Conservation (phyloP, 176 grass and related monocot species). For the Coix lacrymajobi region DNA sequence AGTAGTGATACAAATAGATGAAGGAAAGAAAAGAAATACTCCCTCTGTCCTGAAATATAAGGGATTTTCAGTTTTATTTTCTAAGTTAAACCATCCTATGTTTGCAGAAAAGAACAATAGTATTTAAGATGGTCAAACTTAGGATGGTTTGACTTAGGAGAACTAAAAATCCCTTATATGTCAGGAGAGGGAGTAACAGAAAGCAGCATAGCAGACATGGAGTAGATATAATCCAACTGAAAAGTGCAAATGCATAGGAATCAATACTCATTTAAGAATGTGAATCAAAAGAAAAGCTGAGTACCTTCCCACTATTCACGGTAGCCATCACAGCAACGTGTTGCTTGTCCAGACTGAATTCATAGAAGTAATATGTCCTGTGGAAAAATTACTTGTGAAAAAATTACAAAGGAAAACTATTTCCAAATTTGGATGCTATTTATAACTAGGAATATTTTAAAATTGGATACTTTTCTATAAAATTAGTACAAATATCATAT, state of each 20-base stretch:
- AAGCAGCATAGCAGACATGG: background rate
- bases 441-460: background rate
- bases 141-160: background rate
- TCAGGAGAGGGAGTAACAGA: background rate
- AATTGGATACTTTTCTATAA: background rate
- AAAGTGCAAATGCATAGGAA: constrained; percentile 3
- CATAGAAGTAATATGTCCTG: constrained; percentile 95
- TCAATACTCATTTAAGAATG: background rate
- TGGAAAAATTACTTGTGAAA: constrained; percentile 6
- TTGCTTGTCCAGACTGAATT: constrained; percentile 69
- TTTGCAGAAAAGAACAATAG: background rate
- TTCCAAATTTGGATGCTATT: background rate
- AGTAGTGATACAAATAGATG: background rate
- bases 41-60: background rate
- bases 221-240: background rate
- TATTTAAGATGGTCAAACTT: background rate
- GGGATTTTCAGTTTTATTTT: background rate
- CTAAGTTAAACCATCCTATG: background rate
- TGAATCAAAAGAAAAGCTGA: background rate
- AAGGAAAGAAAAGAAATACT: background rate
- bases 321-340: constrained; percentile 79
- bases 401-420: constrained; percentile 17
- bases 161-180: background rate
- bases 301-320: constrained; percentile 86
- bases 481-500: constrained; percentile 15